phyloP scores from a whole-genome alignment of 2,329 filamentous ascomycete species.

The Ophioceras dolichostomum region DNA sequence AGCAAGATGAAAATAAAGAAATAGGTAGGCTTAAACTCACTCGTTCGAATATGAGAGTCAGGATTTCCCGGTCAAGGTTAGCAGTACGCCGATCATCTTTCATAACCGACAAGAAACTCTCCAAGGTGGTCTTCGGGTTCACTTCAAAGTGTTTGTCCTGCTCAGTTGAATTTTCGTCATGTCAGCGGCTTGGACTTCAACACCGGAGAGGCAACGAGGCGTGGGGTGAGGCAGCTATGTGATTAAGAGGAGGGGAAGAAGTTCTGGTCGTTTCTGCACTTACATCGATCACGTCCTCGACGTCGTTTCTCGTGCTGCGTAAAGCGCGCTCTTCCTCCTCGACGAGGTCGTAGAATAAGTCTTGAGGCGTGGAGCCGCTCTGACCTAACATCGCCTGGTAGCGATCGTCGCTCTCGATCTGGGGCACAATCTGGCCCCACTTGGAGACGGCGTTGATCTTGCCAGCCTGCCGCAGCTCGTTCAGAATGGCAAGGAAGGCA shows the following conservation, averaged over 20 bases:
- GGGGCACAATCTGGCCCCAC: slow-evolving; percentile 70
- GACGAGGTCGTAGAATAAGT: slow-evolving; percentile 91
- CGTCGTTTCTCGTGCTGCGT: slow-evolving; percentile 67
- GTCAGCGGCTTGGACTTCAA: too few relatives aligned
- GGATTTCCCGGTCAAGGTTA: slow-evolving; percentile 69
- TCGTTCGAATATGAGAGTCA: slow-evolving; percentile 74
- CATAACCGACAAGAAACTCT: slow-evolving; percentile 77
- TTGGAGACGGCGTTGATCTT: slow-evolving; percentile 84
- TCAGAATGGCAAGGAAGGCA: slow-evolving; percentile 60
- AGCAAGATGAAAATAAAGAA: slow-evolving; percentile 1
- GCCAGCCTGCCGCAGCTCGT: slow-evolving; percentile 59
- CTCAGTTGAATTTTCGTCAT: too few relatives aligned
- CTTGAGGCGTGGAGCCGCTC: slow-evolving; percentile 70
- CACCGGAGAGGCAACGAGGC: too few relatives aligned
- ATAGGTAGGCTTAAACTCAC: slow-evolving; percentile 26
- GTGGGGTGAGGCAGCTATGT: too few relatives aligned
- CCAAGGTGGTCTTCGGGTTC: slow-evolving; percentile 71
- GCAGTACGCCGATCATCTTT: slow-evolving; percentile 78
- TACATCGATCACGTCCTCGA: slow-evolving; percentile 81
- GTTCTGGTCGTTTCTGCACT: too few relatives aligned
- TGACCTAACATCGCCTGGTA: slow-evolving; percentile 78
- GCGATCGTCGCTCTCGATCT: slow-evolving; percentile 68
- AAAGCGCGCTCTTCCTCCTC: slow-evolving; percentile 90
- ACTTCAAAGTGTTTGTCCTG: slow-evolving; percentile 90
- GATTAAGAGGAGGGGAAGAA: neutral